phyloP scores from a whole-genome alignment of 2,329 filamentous ascomycete species.

The Calonectria pauciramosa region DNA sequence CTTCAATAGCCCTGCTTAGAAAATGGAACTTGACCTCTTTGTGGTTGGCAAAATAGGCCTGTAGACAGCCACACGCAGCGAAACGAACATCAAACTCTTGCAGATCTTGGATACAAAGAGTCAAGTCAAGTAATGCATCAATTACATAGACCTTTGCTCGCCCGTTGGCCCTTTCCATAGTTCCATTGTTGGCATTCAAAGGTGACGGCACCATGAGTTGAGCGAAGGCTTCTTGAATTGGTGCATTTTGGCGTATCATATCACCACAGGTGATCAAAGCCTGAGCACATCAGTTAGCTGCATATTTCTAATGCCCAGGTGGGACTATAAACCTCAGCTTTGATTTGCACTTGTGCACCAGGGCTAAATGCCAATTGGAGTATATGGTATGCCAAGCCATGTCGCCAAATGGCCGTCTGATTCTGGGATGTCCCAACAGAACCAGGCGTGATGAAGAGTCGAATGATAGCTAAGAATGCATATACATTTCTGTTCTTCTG shows the following conservation, averaged over 20 bases:
- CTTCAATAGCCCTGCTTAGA: constrained; percentile 88
- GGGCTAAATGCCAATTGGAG: constrained; percentile 86
- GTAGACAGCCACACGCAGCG: constrained; percentile 90
- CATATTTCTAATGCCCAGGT: neutral
- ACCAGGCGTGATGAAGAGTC: constrained; percentile 87
- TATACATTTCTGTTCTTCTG: constrained; percentile 93
- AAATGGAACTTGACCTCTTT: constrained; percentile 87
- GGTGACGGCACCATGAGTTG: constrained; percentile 83
- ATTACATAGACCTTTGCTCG: constrained; percentile 85
- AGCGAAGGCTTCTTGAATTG: constrained; percentile 89
- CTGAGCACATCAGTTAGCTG: constrained; percentile 54
- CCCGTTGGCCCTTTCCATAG: constrained; percentile 63
- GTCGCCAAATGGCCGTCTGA: constrained; percentile 87
- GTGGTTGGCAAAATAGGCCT: constrained; percentile 91
- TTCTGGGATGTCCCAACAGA: constrained; percentile 85
- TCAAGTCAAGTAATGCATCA: constrained; percentile 89
- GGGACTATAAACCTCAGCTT: constrained; percentile 74
- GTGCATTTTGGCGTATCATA: constrained; percentile 84
- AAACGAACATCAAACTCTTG: constrained; percentile 84
- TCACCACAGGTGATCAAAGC: constrained; percentile 89
- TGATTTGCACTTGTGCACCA: constrained; percentile 80
- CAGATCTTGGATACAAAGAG: constrained; percentile 75
- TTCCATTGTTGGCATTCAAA: constrained; percentile 53
- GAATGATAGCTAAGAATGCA: constrained; percentile 87
- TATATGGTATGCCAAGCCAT: constrained; percentile 83